Percentiles rank a stretch among this genome's conserved stretches.
Evolutionary conservation across 2,329 filamentous ascomycete species (phyloP).

Genomic region (Pseudocercospora fijiensis): DNA sequence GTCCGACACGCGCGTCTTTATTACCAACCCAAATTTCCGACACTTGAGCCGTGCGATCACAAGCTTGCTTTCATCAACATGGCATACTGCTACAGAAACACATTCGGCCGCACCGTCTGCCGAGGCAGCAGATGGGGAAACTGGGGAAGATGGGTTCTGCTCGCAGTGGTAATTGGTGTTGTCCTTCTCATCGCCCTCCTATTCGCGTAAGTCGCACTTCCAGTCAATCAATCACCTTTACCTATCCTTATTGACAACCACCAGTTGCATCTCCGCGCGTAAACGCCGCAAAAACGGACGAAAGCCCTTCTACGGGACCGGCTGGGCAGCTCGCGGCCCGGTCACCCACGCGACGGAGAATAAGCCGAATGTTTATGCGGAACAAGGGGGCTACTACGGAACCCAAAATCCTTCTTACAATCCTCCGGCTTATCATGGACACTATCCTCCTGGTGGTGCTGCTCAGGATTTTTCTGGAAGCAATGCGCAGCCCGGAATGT

Average conservation of each 20-base stretch:
- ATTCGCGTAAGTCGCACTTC: conserved; percentile 24
- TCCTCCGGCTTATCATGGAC: conserved; percentile 6
- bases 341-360: conserved; percentile 11
- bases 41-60: neutral
- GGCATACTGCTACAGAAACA: conserved; percentile 14
- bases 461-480: neutral
- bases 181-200: conserved; percentile 18
- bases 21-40: neutral
- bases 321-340: conserved; percentile 18
- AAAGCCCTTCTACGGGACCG: conserved; percentile 22
- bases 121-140: conserved; percentile 10
- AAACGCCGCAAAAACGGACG: conserved; percentile 18
- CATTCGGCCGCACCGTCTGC: conserved; percentile 5
- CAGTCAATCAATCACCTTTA: no score
- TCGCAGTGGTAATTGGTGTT: conserved; percentile 15
- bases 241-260: neutral
- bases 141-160: conserved; percentile 25
- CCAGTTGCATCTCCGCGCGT: conserved; percentile 20
- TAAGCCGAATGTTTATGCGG: neutral
- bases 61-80: conserved; percentile 5
- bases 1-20: neutral
- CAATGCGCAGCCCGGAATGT: conserved; percentile 12
- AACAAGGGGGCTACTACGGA: conserved; percentile 9
- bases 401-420: neutral
- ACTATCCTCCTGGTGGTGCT: neutral